These are phyloP conservation scores for Oxytropis ochrocephala DNA, from an alignment of 306 rosid genomes.

Conservation along the genomic window DNA sequence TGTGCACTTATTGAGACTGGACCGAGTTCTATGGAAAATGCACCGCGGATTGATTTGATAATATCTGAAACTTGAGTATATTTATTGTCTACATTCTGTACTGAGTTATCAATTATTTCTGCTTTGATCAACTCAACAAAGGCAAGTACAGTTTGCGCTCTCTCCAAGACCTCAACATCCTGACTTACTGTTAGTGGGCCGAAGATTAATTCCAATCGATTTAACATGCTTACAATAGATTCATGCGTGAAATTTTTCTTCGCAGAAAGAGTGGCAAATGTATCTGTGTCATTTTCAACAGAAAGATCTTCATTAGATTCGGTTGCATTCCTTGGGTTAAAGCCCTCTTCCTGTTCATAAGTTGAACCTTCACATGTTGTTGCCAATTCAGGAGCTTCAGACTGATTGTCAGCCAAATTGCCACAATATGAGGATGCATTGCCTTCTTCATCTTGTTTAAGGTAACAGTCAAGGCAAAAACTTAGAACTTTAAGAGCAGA, in stretches of 20 bases:
- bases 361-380: conserved; percentile 22
- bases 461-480: conserved; percentile 57
- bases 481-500: conserved; percentile 62
- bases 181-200: conserved; percentile 51
- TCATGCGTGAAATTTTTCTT: conserved; percentile 34
- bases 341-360: conserved; percentile 40
- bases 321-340: conserved; percentile 40
- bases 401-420: conserved; percentile 19
- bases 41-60: conserved; percentile 43
- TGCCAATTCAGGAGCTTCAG: conserved; percentile 39
- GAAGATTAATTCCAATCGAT: conserved; percentile 47
- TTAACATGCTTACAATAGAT: conserved; percentile 44
- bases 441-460: conserved; percentile 35
- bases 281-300: conserved; percentile 24
- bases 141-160: conserved; percentile 59
- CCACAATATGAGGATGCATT: conserved; percentile 19
- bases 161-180: conserved; percentile 80
- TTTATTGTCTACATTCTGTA: conserved; percentile 32
- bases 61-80: conserved; percentile 37
- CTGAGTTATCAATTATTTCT: conserved; percentile 30
- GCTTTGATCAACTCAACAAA: conserved; percentile 55
- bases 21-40: conserved; percentile 62
- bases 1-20: conserved; percentile 72
- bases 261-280: conserved; percentile 19
- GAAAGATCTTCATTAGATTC: conserved; percentile 38